Evolutionary conservation across 176 grass and related monocot species (phyloP), one percentile per base, ranked within the genome.

Genomic region (Oryza nivara): DNA sequence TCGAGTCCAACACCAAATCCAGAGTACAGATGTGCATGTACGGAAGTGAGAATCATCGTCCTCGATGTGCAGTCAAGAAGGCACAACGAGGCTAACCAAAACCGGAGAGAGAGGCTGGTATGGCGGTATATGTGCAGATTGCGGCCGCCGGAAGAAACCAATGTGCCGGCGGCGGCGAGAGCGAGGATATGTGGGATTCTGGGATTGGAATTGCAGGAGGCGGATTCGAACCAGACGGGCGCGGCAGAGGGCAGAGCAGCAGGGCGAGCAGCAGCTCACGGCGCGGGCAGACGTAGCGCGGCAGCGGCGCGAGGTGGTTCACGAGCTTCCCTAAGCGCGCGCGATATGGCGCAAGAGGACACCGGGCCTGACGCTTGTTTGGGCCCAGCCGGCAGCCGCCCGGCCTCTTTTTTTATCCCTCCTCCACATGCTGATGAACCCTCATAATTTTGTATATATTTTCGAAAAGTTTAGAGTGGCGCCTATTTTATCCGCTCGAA

Each of bases 311-410:
- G 74, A 77, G 4, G 68, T 9, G 35, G 80, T 74, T 88, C 87
- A 88, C 87, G 87, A 85, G 83, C 35, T 36, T 64, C 36, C 11
- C 44, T 61, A 56, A 56, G 52, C 15, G 17, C 52, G 52, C 52
- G 58, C 58, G 58, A 8, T 9, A 8, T 23, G 58, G 68, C 69
- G 40, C 40, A 84, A 58, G 13, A 54, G 26, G 81, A 84, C 75
- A 78, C 7, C 44, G 34, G 68, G 10, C 49, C 51, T 44, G 80
- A 44, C 67, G 46, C 44, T 20, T 80, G 47, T 11, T 22, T 25
- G 20, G 28, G 65, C 0, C 63, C 77, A 60, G 54, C 54, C 54
- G 6, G 17, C 54, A n/a, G 19, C 56, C 58, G 58, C n/a, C 7
- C 58, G 8, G 58, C 58, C 58, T n/a, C 58, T 61, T 23, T 63